A percentile compares a stretch with the other conserved stretches of the same genome.
These are phyloP conservation scores for Hortiboletus flavorubellus DNA, from an alignment of 768 basidiomycete genomes.

Conservation along the genomic window DNA sequence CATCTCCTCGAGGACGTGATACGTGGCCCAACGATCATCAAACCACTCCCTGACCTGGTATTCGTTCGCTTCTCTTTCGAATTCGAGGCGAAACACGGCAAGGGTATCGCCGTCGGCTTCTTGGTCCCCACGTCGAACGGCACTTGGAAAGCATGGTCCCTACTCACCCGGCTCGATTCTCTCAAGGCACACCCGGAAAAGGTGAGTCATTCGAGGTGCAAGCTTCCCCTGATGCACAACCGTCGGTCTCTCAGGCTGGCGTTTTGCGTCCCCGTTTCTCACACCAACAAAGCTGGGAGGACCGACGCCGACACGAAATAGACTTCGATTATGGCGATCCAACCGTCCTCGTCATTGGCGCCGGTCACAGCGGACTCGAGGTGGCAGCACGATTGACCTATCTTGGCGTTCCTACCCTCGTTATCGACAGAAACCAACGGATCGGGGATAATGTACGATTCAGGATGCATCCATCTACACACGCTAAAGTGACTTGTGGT, in stretches of 20 bases:
- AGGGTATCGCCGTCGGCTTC: conserved; percentile 50
- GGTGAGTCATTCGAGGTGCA: conserved; percentile 11
- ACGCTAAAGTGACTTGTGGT: conserved; percentile 1
- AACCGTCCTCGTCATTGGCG: conserved; percentile 59
- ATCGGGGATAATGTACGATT: conserved; percentile 44
- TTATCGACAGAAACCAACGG: conserved; percentile 49
- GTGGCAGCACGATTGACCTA: conserved; percentile 59
- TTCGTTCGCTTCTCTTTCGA: conserved; percentile 58
- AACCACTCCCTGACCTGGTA: conserved; percentile 47
- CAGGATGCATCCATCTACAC: neutral
- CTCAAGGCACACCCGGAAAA: conserved; percentile 52
- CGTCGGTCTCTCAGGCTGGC: conserved; percentile 26
- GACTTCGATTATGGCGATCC: conserved; percentile 48
- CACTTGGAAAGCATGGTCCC: conserved; percentile 55
- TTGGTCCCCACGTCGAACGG: conserved; percentile 40
- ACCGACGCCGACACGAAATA: conserved; percentile 37
- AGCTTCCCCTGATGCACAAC: neutral
- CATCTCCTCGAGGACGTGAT: conserved; percentile 23
- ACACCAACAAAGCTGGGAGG: conserved; percentile 50
- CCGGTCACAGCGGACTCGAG: conserved; percentile 62
- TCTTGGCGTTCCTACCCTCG: conserved; percentile 49
- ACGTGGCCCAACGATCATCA: conserved; percentile 32
- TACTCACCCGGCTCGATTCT: conserved; percentile 58
- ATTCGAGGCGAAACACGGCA: conserved; percentile 49
- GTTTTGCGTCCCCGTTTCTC: conserved; percentile 38